Evolutionary conservation across 2,329 filamentous ascomycete species (phyloP), one percentile per base, ranked within the genome.

Genomic region (Eutypella sp.): DNA sequence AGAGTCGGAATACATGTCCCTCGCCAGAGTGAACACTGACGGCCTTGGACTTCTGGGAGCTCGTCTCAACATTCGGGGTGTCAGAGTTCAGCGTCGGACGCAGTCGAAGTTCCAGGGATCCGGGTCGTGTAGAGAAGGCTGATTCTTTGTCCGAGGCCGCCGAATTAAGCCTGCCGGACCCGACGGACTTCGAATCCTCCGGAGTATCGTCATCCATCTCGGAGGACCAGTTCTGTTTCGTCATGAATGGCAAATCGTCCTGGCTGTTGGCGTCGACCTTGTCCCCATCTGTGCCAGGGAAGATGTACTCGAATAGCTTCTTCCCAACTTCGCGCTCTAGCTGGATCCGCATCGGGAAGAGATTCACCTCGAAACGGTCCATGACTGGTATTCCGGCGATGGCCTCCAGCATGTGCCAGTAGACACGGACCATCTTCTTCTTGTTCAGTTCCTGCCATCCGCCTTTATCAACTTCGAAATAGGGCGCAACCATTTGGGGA

Each of bases 401-500:
- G 7, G 93, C 91, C 68, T 99, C 93, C 4, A 99, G 77, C 89
- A 96, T 96, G 63, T 96, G 84, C 89, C 95, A 99, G 63, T 95
- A 93, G 11, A 99, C 88, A 27, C 86, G 82, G 42, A 99, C 79
- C 86, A 97, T 97, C 60, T 90, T 89, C 39, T 79, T 77, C 50
- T 86, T 82, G 43, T 75, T 70, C n/a, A 75, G 67, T 39, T 81
- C 76, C 25, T 75, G 65, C 15, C 72, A 53, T 62, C 72, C 57
- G 53, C 72, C 61, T 64, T 79, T 67, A 63, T 82, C 78, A 43
- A 80, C 78, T 50, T 95, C 87, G 19, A 86, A 71, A 59, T 95
- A 97, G 0, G 93, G 91, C 15, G 87, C 85, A 49, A 99, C 89
- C 78, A 99, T 97, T 63, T 95, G 87, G 0, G 93, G 93, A 61